Percentiles rank a stretch among this genome's conserved stretches.
phyloP scores from a whole-genome alignment of 352 stramenopile genomes.

The Plasmopara halstedii region DNA sequence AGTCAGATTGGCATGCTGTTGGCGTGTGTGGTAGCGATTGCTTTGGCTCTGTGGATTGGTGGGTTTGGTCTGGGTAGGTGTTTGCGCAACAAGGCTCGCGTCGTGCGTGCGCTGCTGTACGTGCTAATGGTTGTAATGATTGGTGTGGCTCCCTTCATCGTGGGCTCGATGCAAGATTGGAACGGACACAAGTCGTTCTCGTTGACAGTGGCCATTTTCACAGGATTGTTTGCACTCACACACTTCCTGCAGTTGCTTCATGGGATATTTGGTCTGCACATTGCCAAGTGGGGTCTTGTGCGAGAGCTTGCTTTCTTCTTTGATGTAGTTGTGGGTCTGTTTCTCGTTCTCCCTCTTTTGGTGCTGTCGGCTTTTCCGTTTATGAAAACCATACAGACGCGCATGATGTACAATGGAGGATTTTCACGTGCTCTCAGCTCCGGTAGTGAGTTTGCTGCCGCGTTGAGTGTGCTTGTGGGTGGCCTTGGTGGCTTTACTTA shows the following conservation, averaged over 20 bases:
- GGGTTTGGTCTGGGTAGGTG: constrained; percentile 42
- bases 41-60: constrained; percentile 59
- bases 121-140: constrained; percentile 61
- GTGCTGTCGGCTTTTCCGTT: constrained; percentile 79
- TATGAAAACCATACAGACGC: constrained; percentile 84
- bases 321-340: constrained; percentile 74
- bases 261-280: constrained; percentile 48
- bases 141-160: constrained; percentile 44
- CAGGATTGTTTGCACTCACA: constrained; percentile 64
- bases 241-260: constrained; percentile 74
- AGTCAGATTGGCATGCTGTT: constrained; percentile 54
- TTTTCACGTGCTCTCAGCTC: constrained; percentile 79
- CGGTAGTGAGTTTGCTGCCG: constrained; percentile 73
- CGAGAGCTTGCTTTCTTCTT: constrained; percentile 82
- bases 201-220: constrained; percentile 59
- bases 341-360: constrained; percentile 64
- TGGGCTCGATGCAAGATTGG: constrained; percentile 60
- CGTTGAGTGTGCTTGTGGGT: constrained; percentile 69
- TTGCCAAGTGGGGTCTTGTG: constrained; percentile 63
- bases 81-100: constrained; percentile 54
- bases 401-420: constrained; percentile 89
- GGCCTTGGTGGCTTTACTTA: constrained; percentile 64
- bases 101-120: constrained; percentile 55
- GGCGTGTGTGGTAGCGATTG: constrained; percentile 50
- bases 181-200: constrained; percentile 58